Conservation (phyloP, 2,329 filamentous ascomycete species). For the Juglanconis juglandina region DNA sequence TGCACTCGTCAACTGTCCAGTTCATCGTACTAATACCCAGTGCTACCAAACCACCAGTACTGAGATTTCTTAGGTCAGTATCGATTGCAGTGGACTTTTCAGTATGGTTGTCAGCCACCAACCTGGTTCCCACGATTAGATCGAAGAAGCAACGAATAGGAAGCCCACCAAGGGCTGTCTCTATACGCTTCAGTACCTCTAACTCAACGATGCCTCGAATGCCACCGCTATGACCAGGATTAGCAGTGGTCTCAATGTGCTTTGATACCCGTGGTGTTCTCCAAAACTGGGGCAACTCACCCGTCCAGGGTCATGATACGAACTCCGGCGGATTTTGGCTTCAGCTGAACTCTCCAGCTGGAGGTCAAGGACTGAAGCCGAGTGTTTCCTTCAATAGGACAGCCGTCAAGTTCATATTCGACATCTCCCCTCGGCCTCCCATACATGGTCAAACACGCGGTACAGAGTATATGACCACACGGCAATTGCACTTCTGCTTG, state of each 20-base stretch:
- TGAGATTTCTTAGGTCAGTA: neutral
- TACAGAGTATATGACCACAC: slow-evolving; percentile 44
- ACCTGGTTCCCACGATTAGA: slow-evolving; percentile 43
- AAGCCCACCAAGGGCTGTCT: slow-evolving; percentile 36
- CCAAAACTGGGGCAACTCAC: slow-evolving; percentile 24
- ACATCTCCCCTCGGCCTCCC: neutral
- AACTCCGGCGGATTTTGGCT: slow-evolving; percentile 33
- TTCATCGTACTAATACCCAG: neutral
- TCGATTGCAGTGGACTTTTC: neutral
- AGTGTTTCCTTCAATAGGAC: neutral
- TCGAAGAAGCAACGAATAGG: slow-evolving; percentile 46
- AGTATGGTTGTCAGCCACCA: neutral
- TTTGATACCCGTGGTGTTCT: no score
- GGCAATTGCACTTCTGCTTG: slow-evolving; percentile 39
- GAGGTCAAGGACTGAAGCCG: neutral
- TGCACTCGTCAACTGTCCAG: neutral
- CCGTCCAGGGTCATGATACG: slow-evolving; percentile 40
- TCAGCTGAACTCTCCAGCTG: slow-evolving; percentile 21
- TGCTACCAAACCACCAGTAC: neutral
- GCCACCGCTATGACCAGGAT: slow-evolving; percentile 34
- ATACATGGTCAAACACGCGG: slow-evolving; percentile 33
- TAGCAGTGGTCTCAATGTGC: slow-evolving; percentile 22
- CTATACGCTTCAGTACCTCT: slow-evolving; percentile 38
- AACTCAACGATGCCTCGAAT: slow-evolving; percentile 44
- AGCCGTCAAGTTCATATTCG: neutral